Conservation (phyloP, 164 flowering plant genomes). For the Vitis cinerea region DNA sequence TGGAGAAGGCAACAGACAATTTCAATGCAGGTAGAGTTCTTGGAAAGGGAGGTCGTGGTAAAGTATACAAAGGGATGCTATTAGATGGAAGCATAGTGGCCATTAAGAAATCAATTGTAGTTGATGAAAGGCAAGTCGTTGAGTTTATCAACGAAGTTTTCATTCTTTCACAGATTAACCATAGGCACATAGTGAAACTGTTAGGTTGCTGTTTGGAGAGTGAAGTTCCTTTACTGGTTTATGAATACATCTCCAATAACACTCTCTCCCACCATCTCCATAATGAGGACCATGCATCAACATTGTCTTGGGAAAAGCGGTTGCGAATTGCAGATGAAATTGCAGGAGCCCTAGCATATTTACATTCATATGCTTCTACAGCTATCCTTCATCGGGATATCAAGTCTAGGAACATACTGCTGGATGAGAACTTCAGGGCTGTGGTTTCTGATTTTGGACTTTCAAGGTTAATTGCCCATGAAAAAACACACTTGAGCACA, state of each 20-base stretch:
- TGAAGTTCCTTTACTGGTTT: background rate
- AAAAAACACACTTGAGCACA: background rate
- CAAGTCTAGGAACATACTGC: background rate
- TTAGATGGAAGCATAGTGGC: background rate
- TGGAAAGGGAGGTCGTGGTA: background rate
- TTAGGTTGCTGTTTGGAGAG: background rate
- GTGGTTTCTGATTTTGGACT: background rate
- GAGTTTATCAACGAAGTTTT: background rate
- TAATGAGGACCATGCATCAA: background rate
- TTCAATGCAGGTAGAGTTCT: background rate
- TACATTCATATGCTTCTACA: background rate
- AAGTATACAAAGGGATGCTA: slow-evolving; percentile 2
- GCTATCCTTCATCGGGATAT: background rate
- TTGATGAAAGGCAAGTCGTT: background rate
- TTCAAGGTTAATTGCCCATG: background rate
- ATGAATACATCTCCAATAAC: no score
- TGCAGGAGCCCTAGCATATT: background rate
- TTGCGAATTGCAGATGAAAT: background rate
- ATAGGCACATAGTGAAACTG: background rate
- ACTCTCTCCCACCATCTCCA: background rate
- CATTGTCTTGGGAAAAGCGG: background rate
- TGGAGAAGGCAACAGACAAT: background rate
- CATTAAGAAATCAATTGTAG: background rate
- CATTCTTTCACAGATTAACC: no score
- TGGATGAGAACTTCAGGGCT: background rate